These are phyloP conservation scores for Suillus hirtellus DNA, from an alignment of 768 basidiomycete species.

Conservation along the genomic window DNA sequence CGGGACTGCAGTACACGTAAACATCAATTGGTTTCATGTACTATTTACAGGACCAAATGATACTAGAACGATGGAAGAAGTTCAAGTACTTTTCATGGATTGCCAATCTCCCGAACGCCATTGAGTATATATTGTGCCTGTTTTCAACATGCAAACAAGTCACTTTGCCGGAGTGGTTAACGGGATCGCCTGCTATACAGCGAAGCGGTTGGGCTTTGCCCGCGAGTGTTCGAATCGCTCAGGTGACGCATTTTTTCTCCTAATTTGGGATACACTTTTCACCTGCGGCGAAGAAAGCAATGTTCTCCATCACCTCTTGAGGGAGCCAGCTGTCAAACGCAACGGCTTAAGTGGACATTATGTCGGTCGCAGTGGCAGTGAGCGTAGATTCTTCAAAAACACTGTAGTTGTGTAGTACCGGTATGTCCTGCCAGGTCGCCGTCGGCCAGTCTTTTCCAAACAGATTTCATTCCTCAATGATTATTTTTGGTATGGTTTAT, in stretches of 20 bases:
- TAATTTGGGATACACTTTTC: neutral
- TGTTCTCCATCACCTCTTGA: constrained; percentile 78
- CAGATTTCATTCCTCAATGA: too few relatives aligned
- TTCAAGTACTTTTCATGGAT: too few relatives aligned
- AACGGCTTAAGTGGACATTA: constrained; percentile 16
- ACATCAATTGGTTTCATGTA: too few relatives aligned
- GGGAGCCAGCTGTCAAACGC: constrained; percentile 32
- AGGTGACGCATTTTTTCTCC: constrained; percentile 50
- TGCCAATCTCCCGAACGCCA: too few relatives aligned
- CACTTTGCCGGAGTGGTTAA: constrained; percentile 97
- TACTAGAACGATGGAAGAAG: too few relatives aligned
- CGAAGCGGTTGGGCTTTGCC: constrained; percentile 59
- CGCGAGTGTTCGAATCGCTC: constrained; percentile 65
- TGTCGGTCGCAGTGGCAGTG: neutral
- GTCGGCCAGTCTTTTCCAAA: neutral
- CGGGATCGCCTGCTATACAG: constrained; percentile 73
- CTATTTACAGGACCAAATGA: too few relatives aligned
- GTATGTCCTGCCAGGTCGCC: neutral
- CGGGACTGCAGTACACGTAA: constrained; percentile 25
- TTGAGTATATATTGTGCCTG: neutral
- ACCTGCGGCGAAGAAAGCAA: constrained; percentile 64
- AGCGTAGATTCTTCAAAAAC: neutral
- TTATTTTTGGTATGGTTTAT: too few relatives aligned
- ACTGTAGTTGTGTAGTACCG: neutral
- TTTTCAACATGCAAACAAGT: constrained; percentile 30